Conservation (phyloP, 139 green algal genomes). For the Yamagishiella unicocca region DNA sequence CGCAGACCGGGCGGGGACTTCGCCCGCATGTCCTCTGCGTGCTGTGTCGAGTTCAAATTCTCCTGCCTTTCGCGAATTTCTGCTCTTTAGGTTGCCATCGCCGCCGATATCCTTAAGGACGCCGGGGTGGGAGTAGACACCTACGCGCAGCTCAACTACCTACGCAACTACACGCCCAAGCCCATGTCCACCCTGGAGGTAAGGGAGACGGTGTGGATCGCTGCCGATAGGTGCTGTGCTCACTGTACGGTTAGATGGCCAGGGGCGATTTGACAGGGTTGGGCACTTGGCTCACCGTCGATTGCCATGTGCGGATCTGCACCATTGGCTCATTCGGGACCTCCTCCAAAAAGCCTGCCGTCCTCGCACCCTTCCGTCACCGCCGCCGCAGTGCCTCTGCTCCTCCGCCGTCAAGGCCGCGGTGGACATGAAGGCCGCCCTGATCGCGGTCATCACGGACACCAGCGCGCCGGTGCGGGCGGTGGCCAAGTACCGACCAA, state of each 20-base stretch:
- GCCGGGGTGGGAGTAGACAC: constrained; percentile 61
- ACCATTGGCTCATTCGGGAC: neutral
- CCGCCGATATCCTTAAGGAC: constrained; percentile 49
- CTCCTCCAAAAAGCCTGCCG: neutral
- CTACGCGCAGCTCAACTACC: constrained; percentile 60
- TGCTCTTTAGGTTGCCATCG: constrained; percentile 24
- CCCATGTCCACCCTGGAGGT: constrained; percentile 62
- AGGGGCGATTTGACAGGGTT: too few relatives aligned
- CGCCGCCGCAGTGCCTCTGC: constrained; percentile 34
- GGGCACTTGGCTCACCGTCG: too few relatives aligned
- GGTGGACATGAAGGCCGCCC: constrained; percentile 53
- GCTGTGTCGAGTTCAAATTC: too few relatives aligned
- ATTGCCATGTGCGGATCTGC: neutral
- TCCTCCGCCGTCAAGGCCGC: constrained; percentile 61
- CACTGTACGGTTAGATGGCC: too few relatives aligned
- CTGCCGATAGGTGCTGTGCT: too few relatives aligned
- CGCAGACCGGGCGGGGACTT: too few relatives aligned
- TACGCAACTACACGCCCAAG: constrained; percentile 74
- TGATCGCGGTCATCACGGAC: constrained; percentile 50
- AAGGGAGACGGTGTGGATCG: neutral
- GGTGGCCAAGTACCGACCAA: constrained; percentile 72
- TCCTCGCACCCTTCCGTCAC: neutral
- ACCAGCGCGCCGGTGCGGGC: constrained; percentile 58
- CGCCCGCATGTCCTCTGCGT: too few relatives aligned
- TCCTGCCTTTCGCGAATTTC: neutral